Evolutionary conservation across 2,329 filamentous ascomycete genomes (phyloP), one percentile per base, ranked within the genome.

Genomic region (Trichophyton rubrum): DNA sequence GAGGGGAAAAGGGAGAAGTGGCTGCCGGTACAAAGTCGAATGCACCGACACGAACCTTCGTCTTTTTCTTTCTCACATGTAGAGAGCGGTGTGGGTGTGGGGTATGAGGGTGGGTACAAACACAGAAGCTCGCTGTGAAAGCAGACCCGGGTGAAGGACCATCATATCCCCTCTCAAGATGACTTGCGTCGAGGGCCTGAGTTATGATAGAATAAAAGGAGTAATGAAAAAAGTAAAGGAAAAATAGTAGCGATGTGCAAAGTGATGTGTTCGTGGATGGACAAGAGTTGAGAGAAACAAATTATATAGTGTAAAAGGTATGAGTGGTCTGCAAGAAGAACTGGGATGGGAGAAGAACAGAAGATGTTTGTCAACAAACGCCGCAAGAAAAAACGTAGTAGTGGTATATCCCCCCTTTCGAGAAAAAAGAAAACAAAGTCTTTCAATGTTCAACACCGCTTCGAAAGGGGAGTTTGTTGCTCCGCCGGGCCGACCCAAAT

Each of bases 341-440:
- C 33, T 11, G 33, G 33, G 11, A 38, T 38, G 5, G 51, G 51
- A 55, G 51, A 55, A 55, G 51, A 55, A 38, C 13, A 4, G 33
- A 38, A 38, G 51, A 55, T 35, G 51, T 55, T 55, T 55, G 51
- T 55, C 51, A 55, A 55, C 51, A 55, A 55, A 55, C 51, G 51
- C 51, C 51, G 51, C 51, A 55, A 55, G 33, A 9, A 38, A 38
- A 38, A 38, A 35, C 33, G 33, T 13, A 35, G 15, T 55, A 20
- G 27, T 55, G 51, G 30, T 33, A 55, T 33, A 55, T 33, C 24
- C 27, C 45, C 27, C 51, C 51, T 55, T 55, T 38, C 33, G 33
- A 38, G 33, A 38, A 38, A 38, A 38, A 38, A 38, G 33, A 38
- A 38, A 38, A 38, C 30, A 15, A 35, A 38, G 11, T 55, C 51